A percentile compares a stretch with the other conserved stretches of the same genome.
Evolutionary conservation across 441 rosid genomes (phyloP).

Genomic region (Geranium incanum): DNA sequence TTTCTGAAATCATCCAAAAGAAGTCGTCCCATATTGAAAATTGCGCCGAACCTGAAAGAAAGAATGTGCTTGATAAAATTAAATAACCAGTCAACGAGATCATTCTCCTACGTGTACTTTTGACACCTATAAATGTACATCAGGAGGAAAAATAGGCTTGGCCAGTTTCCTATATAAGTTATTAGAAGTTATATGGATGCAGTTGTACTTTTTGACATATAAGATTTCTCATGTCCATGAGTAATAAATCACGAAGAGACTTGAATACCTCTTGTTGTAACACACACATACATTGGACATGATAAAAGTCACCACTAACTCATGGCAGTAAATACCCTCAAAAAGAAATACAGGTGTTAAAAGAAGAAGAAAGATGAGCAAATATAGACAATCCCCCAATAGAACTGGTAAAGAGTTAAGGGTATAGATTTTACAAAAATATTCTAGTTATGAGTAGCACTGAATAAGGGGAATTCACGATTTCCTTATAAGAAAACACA

Average conservation of each 20-base stretch:
- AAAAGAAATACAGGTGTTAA: background rate
- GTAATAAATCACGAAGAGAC: background rate
- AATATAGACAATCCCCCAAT: background rate
- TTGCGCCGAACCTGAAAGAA: conserved; percentile 59
- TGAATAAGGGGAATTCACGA: background rate
- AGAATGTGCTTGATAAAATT: background rate
- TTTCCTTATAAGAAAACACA: background rate
- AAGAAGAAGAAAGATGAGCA: background rate
- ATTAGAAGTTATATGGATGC: background rate
- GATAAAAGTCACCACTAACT: background rate
- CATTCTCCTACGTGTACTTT: too few relatives aligned
- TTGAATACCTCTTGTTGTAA: too few relatives aligned
- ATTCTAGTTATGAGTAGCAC: too few relatives aligned
- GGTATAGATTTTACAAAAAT: background rate
- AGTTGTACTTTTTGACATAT: background rate
- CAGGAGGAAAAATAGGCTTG: background rate
- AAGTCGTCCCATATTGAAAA: conserved; percentile 80
- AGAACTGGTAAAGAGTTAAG: background rate
- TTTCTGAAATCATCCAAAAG: conserved; percentile 71
- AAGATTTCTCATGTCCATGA: background rate
- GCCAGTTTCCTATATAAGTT: background rate
- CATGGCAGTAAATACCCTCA: background rate
- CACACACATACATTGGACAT: background rate
- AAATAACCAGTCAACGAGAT: background rate
- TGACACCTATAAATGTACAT: background rate